Percentiles rank a stretch among this genome's conserved stretches.
These are phyloP conservation scores for Wolfiporia cocos DNA, from an alignment of 1,284 basidiomycete genomes.

Conservation along the genomic window DNA sequence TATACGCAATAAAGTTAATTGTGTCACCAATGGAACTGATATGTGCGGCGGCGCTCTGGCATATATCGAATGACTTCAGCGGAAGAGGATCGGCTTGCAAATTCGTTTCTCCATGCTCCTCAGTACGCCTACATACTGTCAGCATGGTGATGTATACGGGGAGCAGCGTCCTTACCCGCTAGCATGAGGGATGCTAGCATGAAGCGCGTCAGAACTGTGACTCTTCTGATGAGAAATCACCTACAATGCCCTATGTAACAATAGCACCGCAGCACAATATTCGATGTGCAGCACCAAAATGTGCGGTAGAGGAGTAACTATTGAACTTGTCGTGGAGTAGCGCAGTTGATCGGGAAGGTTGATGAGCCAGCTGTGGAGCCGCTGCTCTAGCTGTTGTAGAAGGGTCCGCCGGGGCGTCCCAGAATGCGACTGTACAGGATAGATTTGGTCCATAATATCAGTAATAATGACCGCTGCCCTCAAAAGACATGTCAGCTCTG, in stretches of 20 bases:
- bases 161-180: slow-evolving; percentile 38
- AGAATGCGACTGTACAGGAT: slow-evolving; percentile 57
- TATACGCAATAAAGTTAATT: background rate
- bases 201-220: slow-evolving; percentile 5
- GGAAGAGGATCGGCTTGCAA: slow-evolving; percentile 10
- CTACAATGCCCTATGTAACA: slow-evolving; percentile 80
- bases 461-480: slow-evolving; percentile 53
- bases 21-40: slow-evolving; percentile 60
- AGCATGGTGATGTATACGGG: background rate
- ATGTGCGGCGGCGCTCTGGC: slow-evolving; percentile 71
- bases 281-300: slow-evolving; percentile 70
- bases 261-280: slow-evolving; percentile 73
- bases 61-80: slow-evolving; percentile 69
- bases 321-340: slow-evolving; percentile 48
- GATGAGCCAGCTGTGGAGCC: slow-evolving; percentile 74
- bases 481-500: too few species aligned
- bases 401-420: slow-evolving; percentile 39
- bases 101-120: background rate
- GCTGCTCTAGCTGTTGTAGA: slow-evolving; percentile 55
- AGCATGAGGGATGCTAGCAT: slow-evolving; percentile 59
- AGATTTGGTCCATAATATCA: slow-evolving; percentile 64
- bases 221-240: slow-evolving; percentile 24
- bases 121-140: background rate
- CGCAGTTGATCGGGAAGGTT: slow-evolving; percentile 61
- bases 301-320: slow-evolving; percentile 51